A percentile compares a stretch with the other conserved stretches of the same genome.
phyloP scores from a whole-genome alignment of 2,329 filamentous ascomycete species.

The Cryphonectria parasitica region DNA sequence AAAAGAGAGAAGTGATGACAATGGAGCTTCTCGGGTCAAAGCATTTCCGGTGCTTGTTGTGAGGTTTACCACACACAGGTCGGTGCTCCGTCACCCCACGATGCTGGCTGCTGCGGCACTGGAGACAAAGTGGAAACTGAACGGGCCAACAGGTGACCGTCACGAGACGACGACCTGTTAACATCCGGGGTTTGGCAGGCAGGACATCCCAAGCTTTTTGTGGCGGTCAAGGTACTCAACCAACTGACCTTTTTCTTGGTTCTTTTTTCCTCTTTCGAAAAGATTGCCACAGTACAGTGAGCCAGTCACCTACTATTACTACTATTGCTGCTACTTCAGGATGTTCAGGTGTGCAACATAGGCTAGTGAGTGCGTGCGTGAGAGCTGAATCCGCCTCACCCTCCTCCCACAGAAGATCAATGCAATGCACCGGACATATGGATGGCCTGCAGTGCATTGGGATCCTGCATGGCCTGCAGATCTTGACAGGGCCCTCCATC shows the following conservation, averaged over 20 bases:
- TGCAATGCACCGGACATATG: no score
- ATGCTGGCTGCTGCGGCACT: not conserved
- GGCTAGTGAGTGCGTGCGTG: not conserved
- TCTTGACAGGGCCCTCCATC: not conserved
- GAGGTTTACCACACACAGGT: no score
- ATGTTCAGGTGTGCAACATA: not conserved
- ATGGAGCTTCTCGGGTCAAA: not conserved
- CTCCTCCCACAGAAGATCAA: no score
- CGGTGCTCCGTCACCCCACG: no score
- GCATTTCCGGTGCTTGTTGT: not conserved
- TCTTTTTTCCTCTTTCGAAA: no score
- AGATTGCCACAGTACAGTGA: no score
- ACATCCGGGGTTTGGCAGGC: not conserved
- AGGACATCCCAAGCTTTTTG: not conserved
- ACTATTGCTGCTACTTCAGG: not conserved
- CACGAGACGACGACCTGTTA: constrained; percentile 9
- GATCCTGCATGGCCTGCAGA: not conserved
- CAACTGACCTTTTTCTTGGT: no score
- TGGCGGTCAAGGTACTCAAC: not conserved
- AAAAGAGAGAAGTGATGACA: no score
- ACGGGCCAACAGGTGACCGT: constrained; percentile 1
- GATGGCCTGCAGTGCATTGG: not conserved
- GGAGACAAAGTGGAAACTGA: not conserved
- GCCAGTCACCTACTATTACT: no score
- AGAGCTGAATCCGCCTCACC: no score